phyloP scores from a whole-genome alignment of 1,284 basidiomycete genomes.

The Kalmanozyma brasiliensis region DNA sequence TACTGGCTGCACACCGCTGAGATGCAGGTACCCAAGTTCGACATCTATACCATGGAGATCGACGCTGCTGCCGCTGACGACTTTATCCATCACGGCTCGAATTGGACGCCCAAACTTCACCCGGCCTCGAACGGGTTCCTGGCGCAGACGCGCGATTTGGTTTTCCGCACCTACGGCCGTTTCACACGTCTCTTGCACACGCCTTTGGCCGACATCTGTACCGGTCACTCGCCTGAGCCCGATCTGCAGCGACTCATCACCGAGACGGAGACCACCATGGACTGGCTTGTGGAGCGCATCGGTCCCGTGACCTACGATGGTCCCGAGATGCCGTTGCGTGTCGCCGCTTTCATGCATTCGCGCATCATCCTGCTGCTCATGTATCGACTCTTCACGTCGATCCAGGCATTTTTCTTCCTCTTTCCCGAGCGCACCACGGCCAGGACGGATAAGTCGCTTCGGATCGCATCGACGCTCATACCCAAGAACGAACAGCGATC shows the following conservation, averaged over 20 bases:
- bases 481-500: conserved; percentile 42
- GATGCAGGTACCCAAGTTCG: conserved; percentile 49
- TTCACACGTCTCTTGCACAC: conserved; percentile 53
- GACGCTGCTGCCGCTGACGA: conserved; percentile 45
- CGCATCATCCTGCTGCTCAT: conserved; percentile 44
- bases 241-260: conserved; percentile 54
- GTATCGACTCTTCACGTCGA: conserved; percentile 49
- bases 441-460: conserved; percentile 45
- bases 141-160: conserved; percentile 43
- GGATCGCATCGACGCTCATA: conserved; percentile 48
- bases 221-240: conserved; percentile 49
- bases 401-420: conserved; percentile 47
- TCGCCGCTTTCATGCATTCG: conserved; percentile 47
- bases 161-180: conserved; percentile 49
- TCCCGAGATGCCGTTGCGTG: conserved; percentile 49
- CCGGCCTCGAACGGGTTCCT: conserved; percentile 42
- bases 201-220: conserved; percentile 50
- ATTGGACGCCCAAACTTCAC: conserved; percentile 50
- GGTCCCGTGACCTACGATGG: conserved; percentile 42
- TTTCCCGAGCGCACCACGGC: conserved; percentile 39
- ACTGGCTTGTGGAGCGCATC: conserved; percentile 43
- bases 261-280: conserved; percentile 51
- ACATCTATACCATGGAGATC: conserved; percentile 44
- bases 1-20: conserved; percentile 52
- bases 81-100: conserved; percentile 52